Evolutionary conservation across 2,329 filamentous ascomycete genomes (phyloP).

Genomic region (Aspergillus fijiensis): DNA sequence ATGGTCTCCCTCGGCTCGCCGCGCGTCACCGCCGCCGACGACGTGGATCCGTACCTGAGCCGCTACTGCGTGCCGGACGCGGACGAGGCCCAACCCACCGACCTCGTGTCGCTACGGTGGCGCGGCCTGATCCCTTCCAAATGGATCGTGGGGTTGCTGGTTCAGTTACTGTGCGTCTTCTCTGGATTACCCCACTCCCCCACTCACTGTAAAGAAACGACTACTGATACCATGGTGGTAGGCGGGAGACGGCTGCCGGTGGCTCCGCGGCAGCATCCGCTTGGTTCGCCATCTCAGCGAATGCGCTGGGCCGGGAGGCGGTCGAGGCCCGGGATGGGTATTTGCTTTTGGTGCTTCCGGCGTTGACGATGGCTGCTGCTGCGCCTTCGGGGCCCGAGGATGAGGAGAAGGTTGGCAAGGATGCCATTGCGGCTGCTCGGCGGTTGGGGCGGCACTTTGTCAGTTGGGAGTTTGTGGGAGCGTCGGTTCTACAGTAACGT

Average conservation of each 20-base stretch:
- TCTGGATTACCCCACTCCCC: background rate
- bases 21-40: conserved; percentile 37
- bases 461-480: conserved; percentile 43
- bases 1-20: conserved; percentile 51
- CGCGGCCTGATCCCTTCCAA: conserved; percentile 40
- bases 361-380: background rate
- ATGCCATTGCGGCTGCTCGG: conserved; percentile 3
- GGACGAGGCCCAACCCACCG: conserved; percentile 21
- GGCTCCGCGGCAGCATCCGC: conserved; percentile 3
- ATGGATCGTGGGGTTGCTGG: conserved; percentile 43
- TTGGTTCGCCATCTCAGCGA: conserved; percentile 40
- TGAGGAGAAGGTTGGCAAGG: background rate
- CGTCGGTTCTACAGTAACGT: conserved; percentile 16
- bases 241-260: conserved; percentile 19
- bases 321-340: conserved; percentile 44
- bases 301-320: conserved; percentile 34
- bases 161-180: conserved; percentile 37
- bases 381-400: background rate
- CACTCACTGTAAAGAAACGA: background rate
- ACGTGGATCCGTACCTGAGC: conserved; percentile 45
- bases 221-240: conserved; percentile 5
- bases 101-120: conserved; percentile 45
- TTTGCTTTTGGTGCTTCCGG: conserved; percentile 30
- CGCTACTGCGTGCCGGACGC: conserved; percentile 42
- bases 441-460: conserved; percentile 23